Base-by-base conservation (phyloP, 192 early-diverging fungal species). In the Umbelopsis vinacea region DNA sequence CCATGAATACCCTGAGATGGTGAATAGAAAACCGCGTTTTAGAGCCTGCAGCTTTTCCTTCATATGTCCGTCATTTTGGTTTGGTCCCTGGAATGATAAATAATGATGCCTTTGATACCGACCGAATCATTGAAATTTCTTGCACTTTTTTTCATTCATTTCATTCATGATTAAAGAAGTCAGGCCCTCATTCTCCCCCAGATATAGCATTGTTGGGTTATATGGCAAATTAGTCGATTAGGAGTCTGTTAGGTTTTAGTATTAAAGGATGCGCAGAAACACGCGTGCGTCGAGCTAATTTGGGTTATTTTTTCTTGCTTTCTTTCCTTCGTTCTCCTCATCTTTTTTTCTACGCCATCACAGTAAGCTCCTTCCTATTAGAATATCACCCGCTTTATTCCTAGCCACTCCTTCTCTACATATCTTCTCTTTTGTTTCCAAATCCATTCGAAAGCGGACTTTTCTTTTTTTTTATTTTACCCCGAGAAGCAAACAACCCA, bases 31-130 rank as follows among this genome's bases (percentile, higher is more conserved):
- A 12, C 40, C 40, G 40, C 40, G 40, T 43, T 43, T n/a, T 6
- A 43, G 40, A 12, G 40, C 40, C 11, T 43, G 40, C 40, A 43
- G 40, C 35, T 37, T n/a, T n/a, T 37, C 15, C 26, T 14, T 5
- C 26, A 63, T 63, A 29, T 43, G 40, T n/a, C n/a, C n/a, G n/a
- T n/a, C n/a, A n/a, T 43, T 43, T 63, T 63, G 26, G 29, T 19
- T 57, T 63, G n/a, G 57, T 63, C 29, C 57, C 57, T 63, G 57
- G 57, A 63, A 37, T 63, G 57, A 35, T 26, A 12, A 26, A 6
- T 24, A 22, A 63, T 29, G 48, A 63, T 29, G 48, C 15, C n/a
- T 29, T 17, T 19, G 48, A 21, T 50, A 50, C 15, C 48, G 48
- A 50, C 3, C 7, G 15, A 15, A 15, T 50, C 40, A 43, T 29